Percentiles rank a stretch among this genome's conserved stretches.
Evolutionary conservation across 345 rosid genomes (phyloP).

Genomic region (Litchi chinensis): DNA sequence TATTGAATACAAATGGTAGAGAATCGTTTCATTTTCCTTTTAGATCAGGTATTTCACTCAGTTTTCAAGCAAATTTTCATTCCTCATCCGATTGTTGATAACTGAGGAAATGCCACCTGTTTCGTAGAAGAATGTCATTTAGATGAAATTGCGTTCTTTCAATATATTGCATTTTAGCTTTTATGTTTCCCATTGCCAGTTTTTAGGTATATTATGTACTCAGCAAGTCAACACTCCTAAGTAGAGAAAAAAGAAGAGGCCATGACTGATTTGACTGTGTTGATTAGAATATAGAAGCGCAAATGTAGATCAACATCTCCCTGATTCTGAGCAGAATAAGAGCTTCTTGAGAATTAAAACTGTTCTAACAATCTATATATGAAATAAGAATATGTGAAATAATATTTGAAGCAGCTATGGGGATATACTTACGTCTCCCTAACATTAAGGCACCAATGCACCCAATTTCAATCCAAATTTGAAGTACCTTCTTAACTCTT

Average conservation of each 20-base stretch:
- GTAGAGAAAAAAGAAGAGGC: not conserved
- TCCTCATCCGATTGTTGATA: conserved; percentile 15
- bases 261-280: too few species aligned
- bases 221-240: not conserved
- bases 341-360: too few species aligned
- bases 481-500: too few species aligned
- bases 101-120: conserved; percentile 18
- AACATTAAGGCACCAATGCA: too few species aligned
- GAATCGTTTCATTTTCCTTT: conserved; percentile 1
- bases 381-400: too few species aligned
- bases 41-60: conserved; percentile 17
- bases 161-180: not conserved
- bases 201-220: not conserved
- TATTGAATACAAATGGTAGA: conserved; percentile 18
- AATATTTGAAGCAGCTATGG: too few species aligned
- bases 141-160: not conserved
- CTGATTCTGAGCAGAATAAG: too few species aligned
- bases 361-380: too few species aligned
- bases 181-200: not conserved
- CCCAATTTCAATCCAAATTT: too few species aligned
- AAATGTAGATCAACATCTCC: too few species aligned
- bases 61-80: conserved; percentile 1
- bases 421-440: too few species aligned
- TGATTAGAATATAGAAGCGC: too few species aligned
- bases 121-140: not conserved